phyloP scores from a whole-genome alignment of 257 asterid genomes.

The Cynanchum wilfordii region DNA sequence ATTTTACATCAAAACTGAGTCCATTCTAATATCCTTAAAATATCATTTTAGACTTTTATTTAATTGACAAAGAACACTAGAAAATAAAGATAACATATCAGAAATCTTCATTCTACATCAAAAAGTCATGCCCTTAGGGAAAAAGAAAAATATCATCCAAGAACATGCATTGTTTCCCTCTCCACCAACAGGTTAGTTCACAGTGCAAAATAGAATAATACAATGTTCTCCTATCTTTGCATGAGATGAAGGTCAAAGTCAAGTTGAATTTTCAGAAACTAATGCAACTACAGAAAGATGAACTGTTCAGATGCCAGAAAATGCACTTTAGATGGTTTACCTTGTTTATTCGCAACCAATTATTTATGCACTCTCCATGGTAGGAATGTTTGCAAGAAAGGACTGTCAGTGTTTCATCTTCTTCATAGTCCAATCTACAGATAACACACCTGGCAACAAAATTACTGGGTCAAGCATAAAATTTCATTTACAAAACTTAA shows the following conservation, averaged over 20 bases:
- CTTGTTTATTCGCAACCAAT: conserved; percentile 88
- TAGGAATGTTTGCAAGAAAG: conserved; percentile 80
- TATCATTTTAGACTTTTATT: no score
- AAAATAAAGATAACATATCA: no score
- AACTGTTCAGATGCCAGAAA: neutral
- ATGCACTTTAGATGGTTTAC: conserved; percentile 22
- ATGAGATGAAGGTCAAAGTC: neutral
- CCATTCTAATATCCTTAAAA: no score
- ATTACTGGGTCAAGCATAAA: conserved; percentile 7
- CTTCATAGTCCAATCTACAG: conserved; percentile 90
- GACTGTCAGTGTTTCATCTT: conserved; percentile 69
- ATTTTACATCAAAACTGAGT: no score
- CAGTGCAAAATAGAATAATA: neutral
- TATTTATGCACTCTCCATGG: conserved; percentile 78
- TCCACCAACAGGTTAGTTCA: neutral
- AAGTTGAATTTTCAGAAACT: neutral
- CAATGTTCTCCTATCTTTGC: neutral
- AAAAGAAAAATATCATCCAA: neutral
- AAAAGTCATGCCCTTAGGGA: no score
- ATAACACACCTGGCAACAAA: conserved; percentile 68
- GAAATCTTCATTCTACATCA: no score
- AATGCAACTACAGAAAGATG: neutral
- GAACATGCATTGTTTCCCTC: neutral
- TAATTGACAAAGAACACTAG: no score
- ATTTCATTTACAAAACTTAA: neutral